These are phyloP conservation scores for Heliocybe sulcata DNA, from an alignment of 1,284 basidiomycete species.

Conservation along the genomic window DNA sequence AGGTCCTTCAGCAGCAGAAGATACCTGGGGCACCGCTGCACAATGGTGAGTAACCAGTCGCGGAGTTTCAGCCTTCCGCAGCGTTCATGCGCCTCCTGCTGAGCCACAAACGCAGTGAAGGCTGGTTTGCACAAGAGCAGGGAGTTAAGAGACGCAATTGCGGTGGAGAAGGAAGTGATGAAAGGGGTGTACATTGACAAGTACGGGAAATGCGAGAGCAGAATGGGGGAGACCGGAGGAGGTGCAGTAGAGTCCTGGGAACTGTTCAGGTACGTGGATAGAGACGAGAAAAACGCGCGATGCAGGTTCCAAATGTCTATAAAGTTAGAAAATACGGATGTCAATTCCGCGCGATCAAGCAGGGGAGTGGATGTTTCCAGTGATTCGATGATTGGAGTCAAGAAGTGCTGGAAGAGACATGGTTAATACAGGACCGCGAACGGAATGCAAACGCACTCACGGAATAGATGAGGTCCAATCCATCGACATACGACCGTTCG, in stretches of 20 bases:
- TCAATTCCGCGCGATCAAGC: conserved; percentile 62
- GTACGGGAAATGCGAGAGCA: conserved; percentile 46
- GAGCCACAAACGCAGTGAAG: conserved; percentile 56
- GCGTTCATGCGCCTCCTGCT: conserved; percentile 56
- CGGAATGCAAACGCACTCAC: conserved; percentile 32
- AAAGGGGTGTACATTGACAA: conserved; percentile 74
- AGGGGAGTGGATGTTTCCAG: conserved; percentile 60
- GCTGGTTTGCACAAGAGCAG: conserved; percentile 41
- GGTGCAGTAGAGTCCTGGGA: conserved; percentile 9
- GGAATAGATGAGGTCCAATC: conserved; percentile 74
- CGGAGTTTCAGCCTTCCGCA: conserved; percentile 69
- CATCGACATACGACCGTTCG: conserved; percentile 73
- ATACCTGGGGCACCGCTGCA: conserved; percentile 84
- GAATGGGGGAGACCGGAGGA: conserved; percentile 34
- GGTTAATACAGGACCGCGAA: not conserved
- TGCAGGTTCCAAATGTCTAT: conserved; percentile 89
- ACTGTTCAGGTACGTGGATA: conserved; percentile 38
- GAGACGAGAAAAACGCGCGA: conserved; percentile 64
- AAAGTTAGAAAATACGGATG: conserved; percentile 82
- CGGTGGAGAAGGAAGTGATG: conserved; percentile 66
- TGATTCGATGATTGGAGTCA: conserved; percentile 68
- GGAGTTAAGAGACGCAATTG: conserved; percentile 47
- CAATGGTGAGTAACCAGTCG: conserved; percentile 82
- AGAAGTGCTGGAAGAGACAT: conserved; percentile 51
- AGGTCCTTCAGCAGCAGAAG: conserved; percentile 77